These are phyloP conservation scores for Raphanus hybrid DNA, from an alignment of 441 rosid genomes.

Conservation along the genomic window DNA sequence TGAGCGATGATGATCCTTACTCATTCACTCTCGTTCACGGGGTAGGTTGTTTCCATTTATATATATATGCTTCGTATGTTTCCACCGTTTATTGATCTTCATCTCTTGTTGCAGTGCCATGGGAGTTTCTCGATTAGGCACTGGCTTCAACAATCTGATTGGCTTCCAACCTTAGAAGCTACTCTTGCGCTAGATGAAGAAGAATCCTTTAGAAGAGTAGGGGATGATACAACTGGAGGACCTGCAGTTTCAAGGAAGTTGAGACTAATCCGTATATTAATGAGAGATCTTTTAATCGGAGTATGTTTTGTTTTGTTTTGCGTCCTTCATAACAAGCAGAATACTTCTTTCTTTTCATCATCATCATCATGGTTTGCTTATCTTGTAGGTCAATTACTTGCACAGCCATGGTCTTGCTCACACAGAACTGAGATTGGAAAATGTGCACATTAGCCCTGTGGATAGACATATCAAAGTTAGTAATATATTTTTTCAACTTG, in stretches of 20 bases:
- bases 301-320: slow-evolving; percentile 55
- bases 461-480: slow-evolving; percentile 94
- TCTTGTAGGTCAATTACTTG: slow-evolving; percentile 87
- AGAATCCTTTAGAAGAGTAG: slow-evolving; percentile 83
- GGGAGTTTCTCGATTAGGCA: slow-evolving; percentile 95
- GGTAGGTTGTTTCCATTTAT: slow-evolving; percentile 49
- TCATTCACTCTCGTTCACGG: slow-evolving; percentile 89
- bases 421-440: slow-evolving; percentile 95
- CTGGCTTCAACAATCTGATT: slow-evolving; percentile 93
- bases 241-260: slow-evolving; percentile 89
- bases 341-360: not conserved
- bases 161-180: slow-evolving; percentile 98
- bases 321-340: not conserved
- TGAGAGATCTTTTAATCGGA: slow-evolving; percentile 96
- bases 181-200: slow-evolving; percentile 97
- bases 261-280: slow-evolving; percentile 75
- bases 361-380: slow-evolving; percentile 24
- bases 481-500: slow-evolving; percentile 4
- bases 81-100: not conserved
- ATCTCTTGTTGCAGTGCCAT: slow-evolving; percentile 65
- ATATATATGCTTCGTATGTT: not conserved
- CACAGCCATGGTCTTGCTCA: slow-evolving; percentile 99
- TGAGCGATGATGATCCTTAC: slow-evolving; percentile 47
- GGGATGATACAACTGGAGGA: slow-evolving; percentile 96
- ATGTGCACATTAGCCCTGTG: slow-evolving; percentile 93